phyloP scores from a whole-genome alignment of 2,329 filamentous ascomycete genomes.

The Amesomyces nigricolor region DNA sequence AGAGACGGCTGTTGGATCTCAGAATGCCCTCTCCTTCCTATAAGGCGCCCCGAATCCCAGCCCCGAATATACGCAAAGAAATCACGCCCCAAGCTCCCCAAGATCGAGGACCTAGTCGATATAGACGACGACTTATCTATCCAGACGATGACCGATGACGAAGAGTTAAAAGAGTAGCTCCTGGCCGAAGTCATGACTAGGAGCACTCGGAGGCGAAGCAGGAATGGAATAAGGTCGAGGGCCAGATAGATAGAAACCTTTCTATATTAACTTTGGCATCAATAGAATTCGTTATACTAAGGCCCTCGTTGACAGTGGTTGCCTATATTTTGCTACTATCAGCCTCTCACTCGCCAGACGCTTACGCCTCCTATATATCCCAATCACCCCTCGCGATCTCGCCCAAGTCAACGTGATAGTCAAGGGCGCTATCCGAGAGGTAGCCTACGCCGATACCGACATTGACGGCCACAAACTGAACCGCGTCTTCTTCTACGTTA shows the following conservation, averaged over 20 bases:
- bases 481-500: no score
- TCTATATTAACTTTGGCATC: conserved; percentile 1
- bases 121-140: no score
- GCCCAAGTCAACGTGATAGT: no score
- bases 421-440: no score
- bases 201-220: not conserved
- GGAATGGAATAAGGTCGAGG: not conserved
- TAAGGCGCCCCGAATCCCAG: no score
- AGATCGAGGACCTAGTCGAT: no score
- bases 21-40: not conserved
- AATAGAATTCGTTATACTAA: not conserved
- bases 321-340: not conserved
- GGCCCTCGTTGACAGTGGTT: not conserved
- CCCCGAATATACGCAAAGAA: no score
- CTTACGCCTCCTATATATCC: no score
- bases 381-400: no score
- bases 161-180: not conserved
- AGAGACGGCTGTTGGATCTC: not conserved
- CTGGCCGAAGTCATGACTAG: not conserved
- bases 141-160: not conserved
- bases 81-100: no score
- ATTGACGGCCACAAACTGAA: no score
- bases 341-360: not conserved
- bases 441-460: no score
- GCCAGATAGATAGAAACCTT: not conserved